Conservation (phyloP, 805 yeast genomes). For the Metschnikowia hibisci region DNA sequence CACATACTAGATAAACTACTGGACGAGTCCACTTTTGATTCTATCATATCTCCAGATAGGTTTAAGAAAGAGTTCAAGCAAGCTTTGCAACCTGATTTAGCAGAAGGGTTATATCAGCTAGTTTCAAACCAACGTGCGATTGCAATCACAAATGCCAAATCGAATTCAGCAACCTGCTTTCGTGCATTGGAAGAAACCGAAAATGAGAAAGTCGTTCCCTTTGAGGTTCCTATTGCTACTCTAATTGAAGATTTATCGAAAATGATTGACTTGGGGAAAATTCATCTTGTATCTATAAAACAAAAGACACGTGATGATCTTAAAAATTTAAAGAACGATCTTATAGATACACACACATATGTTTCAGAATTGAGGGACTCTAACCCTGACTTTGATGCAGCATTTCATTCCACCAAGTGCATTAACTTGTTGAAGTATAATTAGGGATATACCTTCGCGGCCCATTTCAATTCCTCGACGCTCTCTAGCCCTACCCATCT, state of each 20-base stretch:
- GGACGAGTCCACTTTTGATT: slow-evolving; percentile 2
- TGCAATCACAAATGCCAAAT: slow-evolving; percentile 1
- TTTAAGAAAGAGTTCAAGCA: background rate
- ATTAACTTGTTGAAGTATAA: background rate
- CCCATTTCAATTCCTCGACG: slow-evolving; percentile 1
- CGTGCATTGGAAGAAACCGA: background rate
- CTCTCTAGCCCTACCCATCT: slow-evolving; percentile 49
- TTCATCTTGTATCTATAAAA: background rate
- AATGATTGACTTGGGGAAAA: background rate
- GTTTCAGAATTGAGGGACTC: background rate
- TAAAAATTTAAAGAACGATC: background rate
- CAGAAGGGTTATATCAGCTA: background rate
- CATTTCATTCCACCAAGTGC: background rate
- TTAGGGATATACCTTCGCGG: background rate
- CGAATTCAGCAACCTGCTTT: background rate
- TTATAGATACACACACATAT: background rate
- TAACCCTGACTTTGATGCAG: background rate
- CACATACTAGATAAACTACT: background rate
- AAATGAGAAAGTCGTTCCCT: background rate
- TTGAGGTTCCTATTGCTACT: background rate
- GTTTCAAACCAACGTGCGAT: slow-evolving; percentile 1
- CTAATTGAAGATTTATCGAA: background rate
- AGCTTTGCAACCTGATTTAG: background rate
- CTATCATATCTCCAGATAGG: background rate
- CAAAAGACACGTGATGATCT: background rate